These are phyloP conservation scores for Rubia balearica DNA, from an alignment of 305 asterid genomes.

Conservation along the genomic window DNA sequence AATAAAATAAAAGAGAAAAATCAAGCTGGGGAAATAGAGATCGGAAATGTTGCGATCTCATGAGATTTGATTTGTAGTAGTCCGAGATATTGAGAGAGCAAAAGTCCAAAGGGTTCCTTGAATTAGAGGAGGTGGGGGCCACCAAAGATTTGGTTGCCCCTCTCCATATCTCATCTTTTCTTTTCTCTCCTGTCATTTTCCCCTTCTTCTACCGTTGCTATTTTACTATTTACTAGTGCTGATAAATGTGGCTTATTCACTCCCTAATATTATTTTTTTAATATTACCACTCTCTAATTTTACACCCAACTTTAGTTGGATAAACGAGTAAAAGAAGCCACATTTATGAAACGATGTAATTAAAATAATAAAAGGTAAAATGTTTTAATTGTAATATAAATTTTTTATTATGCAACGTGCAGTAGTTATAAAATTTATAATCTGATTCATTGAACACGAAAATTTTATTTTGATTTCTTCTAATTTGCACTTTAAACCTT, in stretches of 20 bases:
- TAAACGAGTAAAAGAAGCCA: no score
- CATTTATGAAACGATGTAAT: no score
- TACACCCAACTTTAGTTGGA: no score
- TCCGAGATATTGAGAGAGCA: conserved; percentile 15
- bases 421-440: no score
- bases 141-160: conserved; percentile 36
- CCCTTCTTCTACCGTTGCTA: not conserved
- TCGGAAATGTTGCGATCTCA: conserved; percentile 7
- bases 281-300: no score
- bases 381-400: no score
- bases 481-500: no score
- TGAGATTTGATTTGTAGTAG: conserved; percentile 22
- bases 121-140: conserved; percentile 23
- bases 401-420: no score
- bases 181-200: conserved; percentile 21
- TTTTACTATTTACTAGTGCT: not conserved
- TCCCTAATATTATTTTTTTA: no score
- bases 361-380: no score
- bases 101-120: conserved; percentile 36
- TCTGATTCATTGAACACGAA: no score
- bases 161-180: conserved; percentile 33
- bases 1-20: not conserved
- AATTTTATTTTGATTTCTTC: no score
- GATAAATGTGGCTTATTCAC: not conserved
- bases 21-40: conserved; percentile 15